A percentile compares a stretch with the other conserved stretches of the same genome.
phyloP scores from a whole-genome alignment of 495 filamentous ascomycete species.

The Neurospora sp. region DNA sequence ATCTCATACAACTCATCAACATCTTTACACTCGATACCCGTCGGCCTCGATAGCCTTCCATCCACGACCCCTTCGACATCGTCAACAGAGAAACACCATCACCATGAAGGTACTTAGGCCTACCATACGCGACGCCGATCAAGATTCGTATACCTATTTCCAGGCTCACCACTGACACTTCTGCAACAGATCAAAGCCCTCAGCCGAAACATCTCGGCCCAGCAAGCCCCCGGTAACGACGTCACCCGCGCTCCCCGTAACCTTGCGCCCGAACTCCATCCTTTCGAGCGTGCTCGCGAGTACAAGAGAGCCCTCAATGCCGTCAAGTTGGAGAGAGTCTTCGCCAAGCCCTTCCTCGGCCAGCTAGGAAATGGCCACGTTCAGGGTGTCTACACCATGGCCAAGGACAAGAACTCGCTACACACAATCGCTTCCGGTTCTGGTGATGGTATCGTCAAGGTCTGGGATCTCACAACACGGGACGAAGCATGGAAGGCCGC shows the following conservation, averaged over 20 bases:
- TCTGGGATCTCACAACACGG: conserved; percentile 76
- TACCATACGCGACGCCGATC: background rate
- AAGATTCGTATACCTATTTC: background rate
- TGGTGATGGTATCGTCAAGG: conserved; percentile 82
- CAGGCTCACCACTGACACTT: conserved; percentile 1
- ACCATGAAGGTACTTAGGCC: conserved; percentile 28
- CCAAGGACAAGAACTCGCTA: conserved; percentile 57
- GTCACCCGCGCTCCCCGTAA: conserved; percentile 53
- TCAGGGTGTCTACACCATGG: conserved; percentile 74
- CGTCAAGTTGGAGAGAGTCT: conserved; percentile 90
- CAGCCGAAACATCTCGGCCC: conserved; percentile 61
- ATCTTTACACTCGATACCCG: background rate
- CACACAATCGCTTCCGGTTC: conserved; percentile 67
- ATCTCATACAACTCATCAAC: background rate
- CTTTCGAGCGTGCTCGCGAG: conserved; percentile 88
- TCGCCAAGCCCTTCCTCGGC: conserved; percentile 82
- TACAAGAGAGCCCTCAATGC: conserved; percentile 61
- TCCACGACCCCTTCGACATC: background rate
- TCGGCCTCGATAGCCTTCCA: background rate
- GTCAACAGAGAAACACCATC: conserved; percentile 10
- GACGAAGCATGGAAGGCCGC: conserved; percentile 73
- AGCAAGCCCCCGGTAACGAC: conserved; percentile 69
- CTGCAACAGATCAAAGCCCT: conserved; percentile 74
- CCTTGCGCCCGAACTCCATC: conserved; percentile 84
- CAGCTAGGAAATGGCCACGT: conserved; percentile 88